Percentiles rank a stretch among this genome's conserved stretches.
Conservation (phyloP, 805 yeast genomes). For the Starmerella sirachaensis region DNA sequence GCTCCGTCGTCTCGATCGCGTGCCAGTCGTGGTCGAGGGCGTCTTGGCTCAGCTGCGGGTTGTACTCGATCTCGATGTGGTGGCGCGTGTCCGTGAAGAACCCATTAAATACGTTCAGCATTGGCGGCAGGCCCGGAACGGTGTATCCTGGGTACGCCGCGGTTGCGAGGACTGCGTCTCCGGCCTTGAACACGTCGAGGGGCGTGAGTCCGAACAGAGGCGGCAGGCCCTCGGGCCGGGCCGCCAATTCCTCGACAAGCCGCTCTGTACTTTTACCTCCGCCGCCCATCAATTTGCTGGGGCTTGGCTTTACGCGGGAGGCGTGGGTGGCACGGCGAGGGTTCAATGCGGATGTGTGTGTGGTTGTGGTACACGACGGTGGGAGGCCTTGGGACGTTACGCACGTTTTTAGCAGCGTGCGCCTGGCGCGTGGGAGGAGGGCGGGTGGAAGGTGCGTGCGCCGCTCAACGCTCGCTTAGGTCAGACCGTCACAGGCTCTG, state of each 20-base stretch:
- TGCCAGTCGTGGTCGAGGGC: conserved; percentile 15
- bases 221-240: conserved; percentile 18
- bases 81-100: conserved; percentile 16
- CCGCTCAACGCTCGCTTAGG: too few species aligned
- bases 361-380: too few species aligned
- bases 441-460: too few species aligned
- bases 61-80: conserved; percentile 22
- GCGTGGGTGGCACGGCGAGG: not conserved
- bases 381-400: too few species aligned
- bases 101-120: conserved; percentile 8
- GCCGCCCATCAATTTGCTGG: conserved; percentile 11
- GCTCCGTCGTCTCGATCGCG: conserved; percentile 1
- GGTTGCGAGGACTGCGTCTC: not conserved
- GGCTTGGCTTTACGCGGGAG: not conserved
- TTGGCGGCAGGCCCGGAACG: conserved; percentile 2
- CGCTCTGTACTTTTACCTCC: conserved; percentile 20
- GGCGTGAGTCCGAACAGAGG: conserved; percentile 12
- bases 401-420: too few species aligned
- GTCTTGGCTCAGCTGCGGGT: not conserved
- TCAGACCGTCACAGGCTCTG: too few species aligned
- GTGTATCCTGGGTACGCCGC: conserved; percentile 9
- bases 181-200: conserved; percentile 7
- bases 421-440: too few species aligned
- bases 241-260: conserved; percentile 26
- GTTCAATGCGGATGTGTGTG: not conserved